phyloP scores from a whole-genome alignment of 2,329 filamentous ascomycete genomes.

The Leptographium lundbergii region DNA sequence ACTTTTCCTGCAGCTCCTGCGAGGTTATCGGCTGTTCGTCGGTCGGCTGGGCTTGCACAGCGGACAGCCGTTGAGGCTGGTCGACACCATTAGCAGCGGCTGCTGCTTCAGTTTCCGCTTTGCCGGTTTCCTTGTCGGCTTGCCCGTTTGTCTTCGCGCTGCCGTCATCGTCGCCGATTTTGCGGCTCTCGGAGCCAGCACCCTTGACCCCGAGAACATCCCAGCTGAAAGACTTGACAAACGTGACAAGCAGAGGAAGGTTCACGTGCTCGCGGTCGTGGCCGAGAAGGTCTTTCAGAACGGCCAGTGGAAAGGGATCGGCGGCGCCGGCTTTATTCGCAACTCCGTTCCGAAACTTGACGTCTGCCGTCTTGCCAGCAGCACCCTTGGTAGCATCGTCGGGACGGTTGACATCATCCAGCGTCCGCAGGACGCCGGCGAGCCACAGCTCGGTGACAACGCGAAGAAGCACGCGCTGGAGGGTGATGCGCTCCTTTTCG shows the following conservation, averaged over 20 bases:
- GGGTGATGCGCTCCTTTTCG: conserved; percentile 80
- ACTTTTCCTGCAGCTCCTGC: conserved; percentile 69
- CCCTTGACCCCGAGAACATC: conserved; percentile 77
- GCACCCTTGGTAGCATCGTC: conserved; percentile 51
- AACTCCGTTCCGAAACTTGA: conserved; percentile 40
- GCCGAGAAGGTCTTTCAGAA: conserved; percentile 91
- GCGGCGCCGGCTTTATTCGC: conserved; percentile 52
- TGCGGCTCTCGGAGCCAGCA: conserved; percentile 63
- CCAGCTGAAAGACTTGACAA: conserved; percentile 94
- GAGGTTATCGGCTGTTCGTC: conserved; percentile 52
- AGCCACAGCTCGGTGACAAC: conserved; percentile 96
- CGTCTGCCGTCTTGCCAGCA: conserved; percentile 48
- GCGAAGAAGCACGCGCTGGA: conserved; percentile 75
- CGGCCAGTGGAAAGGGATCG: conserved; percentile 91
- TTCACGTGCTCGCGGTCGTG: conserved; percentile 90
- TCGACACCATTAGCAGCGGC: conserved; percentile 23
- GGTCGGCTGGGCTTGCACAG: neutral
- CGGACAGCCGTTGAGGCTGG: neutral
- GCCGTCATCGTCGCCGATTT: conserved; percentile 67
- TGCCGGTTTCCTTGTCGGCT: neutral
- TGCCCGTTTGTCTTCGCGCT: conserved; percentile 34
- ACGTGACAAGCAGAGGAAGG: conserved; percentile 80
- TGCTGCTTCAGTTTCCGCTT: conserved; percentile 32
- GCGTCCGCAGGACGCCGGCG: conserved; percentile 71
- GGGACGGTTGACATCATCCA: conserved; percentile 52